Evolutionary conservation across 1,139 yeast genomes (phyloP).

Genomic region (Keqinozyma sinolaborantium): DNA sequence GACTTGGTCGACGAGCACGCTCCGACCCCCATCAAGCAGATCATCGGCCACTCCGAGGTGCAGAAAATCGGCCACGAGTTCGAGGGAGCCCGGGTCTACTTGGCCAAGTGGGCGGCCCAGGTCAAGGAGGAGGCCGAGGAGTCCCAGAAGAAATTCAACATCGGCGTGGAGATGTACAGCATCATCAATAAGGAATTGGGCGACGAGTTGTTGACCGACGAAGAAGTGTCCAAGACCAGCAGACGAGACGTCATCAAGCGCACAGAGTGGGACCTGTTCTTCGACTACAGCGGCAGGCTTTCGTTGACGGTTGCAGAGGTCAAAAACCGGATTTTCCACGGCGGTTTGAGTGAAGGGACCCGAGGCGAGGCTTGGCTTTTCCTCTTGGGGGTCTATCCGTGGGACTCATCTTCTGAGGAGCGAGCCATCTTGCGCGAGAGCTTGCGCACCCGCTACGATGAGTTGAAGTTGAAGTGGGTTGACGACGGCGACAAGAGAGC

Average conservation of each 20-base stretch:
- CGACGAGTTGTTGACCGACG: conserved; percentile 52
- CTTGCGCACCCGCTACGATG: conserved; percentile 60
- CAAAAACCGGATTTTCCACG: conserved; percentile 82
- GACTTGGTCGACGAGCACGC: conserved; percentile 63
- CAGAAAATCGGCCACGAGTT: conserved; percentile 81
- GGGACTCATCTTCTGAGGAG: conserved; percentile 78
- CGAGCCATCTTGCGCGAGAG: conserved; percentile 56
- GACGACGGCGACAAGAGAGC: conserved; percentile 52
- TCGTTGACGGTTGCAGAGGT: conserved; percentile 72
- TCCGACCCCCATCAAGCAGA: conserved; percentile 60
- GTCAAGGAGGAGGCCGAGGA: conserved; percentile 91
- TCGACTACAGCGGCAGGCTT: conserved; percentile 75
- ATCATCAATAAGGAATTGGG: conserved; percentile 70
- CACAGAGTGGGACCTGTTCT: conserved; percentile 84
- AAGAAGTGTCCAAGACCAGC: conserved; percentile 57
- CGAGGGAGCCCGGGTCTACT: conserved; percentile 84
- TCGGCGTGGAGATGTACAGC: conserved; percentile 59
- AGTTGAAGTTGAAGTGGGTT: conserved; percentile 66
- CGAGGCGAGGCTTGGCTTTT: conserved; percentile 85
- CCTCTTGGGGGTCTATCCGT: conserved; percentile 76
- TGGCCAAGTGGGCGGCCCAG: conserved; percentile 96
- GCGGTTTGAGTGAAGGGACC: conserved; percentile 63
- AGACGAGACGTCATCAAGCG: conserved; percentile 62
- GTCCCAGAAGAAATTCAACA: conserved; percentile 55
- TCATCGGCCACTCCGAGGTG: conserved; percentile 77